phyloP scores from a whole-genome alignment of 768 basidiomycete species.

The Dendrothele bispora region DNA sequence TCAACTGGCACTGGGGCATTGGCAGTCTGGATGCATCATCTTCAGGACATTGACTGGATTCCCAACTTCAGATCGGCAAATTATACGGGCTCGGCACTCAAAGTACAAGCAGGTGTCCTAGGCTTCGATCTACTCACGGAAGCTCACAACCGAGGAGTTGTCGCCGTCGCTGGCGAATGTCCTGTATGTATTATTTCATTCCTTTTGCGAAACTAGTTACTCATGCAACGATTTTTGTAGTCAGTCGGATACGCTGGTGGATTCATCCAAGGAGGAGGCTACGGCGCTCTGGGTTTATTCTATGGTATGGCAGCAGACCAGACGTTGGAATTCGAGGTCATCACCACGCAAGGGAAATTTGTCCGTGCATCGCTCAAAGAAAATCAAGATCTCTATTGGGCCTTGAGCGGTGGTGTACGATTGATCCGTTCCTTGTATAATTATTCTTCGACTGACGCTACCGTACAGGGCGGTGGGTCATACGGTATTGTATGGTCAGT shows the following conservation, averaged over 20 bases:
- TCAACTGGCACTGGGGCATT: slow-evolving; percentile 11
- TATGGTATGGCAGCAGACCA: slow-evolving; percentile 22
- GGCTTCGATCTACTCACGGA: slow-evolving; percentile 8
- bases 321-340: slow-evolving; percentile 34
- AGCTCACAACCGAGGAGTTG: slow-evolving; percentile 9
- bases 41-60: slow-evolving; percentile 9
- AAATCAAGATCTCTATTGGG: slow-evolving; percentile 41
- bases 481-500: slow-evolving; percentile 8
- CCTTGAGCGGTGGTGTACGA: slow-evolving; percentile 29
- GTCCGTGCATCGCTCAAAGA: slow-evolving; percentile 29
- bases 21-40: slow-evolving; percentile 14
- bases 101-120: slow-evolving; percentile 10
- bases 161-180: slow-evolving; percentile 13
- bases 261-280: slow-evolving; percentile 27
- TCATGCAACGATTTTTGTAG: slow-evolving; percentile 1
- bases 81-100: slow-evolving; percentile 11
- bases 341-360: slow-evolving; percentile 37
- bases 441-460: not conserved
- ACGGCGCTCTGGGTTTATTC: slow-evolving; percentile 15
- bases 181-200: not conserved
- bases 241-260: slow-evolving; percentile 39
- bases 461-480: slow-evolving; percentile 4
- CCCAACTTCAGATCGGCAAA: slow-evolving; percentile 6
- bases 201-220: not conserved
- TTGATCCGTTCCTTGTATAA: not conserved